phyloP scores from a whole-genome alignment of 2,329 filamentous ascomycete species.

The Pyrenophora seminiperda region DNA sequence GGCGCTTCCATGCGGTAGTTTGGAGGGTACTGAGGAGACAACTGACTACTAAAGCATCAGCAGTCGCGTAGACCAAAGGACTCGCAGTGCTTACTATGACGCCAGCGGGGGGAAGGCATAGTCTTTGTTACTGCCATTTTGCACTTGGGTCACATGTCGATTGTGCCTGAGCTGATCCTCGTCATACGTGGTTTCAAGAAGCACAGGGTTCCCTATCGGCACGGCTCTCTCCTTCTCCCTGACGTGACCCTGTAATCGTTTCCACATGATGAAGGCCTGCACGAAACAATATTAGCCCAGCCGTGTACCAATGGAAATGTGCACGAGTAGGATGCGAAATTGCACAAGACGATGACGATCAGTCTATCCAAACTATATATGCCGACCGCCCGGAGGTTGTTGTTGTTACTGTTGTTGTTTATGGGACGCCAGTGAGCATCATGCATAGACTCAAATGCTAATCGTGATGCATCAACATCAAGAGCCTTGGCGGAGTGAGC shows the following conservation, averaged over 20 bases:
- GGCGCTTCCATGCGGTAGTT: constrained; percentile 37
- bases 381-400: neutral
- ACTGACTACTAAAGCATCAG: constrained; percentile 20
- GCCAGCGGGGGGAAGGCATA: constrained; percentile 27
- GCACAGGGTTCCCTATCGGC: constrained; percentile 52
- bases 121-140: constrained; percentile 35
- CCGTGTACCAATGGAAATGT: constrained; percentile 4
- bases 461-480: constrained; percentile 1
- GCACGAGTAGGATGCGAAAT: constrained; percentile 15
- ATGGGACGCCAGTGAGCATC: neutral
- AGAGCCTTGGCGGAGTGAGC: constrained; percentile 3
- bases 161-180: constrained; percentile 51
- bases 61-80: neutral
- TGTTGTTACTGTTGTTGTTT: neutral
- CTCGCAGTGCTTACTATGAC: constrained; percentile 30
- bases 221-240: constrained; percentile 49
- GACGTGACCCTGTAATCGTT: constrained; percentile 54
- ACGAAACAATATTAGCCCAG: constrained; percentile 37
- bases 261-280: constrained; percentile 55
- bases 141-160: constrained; percentile 37
- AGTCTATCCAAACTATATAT: neutral
- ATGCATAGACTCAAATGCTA: neutral
- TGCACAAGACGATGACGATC: neutral
- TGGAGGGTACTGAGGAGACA: constrained; percentile 30
- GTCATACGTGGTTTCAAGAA: constrained; percentile 54